Percentiles rank a stretch among this genome's conserved stretches.
Conservation (phyloP, 2,329 filamentous ascomycete species). For the Aspergillus cejpii region DNA sequence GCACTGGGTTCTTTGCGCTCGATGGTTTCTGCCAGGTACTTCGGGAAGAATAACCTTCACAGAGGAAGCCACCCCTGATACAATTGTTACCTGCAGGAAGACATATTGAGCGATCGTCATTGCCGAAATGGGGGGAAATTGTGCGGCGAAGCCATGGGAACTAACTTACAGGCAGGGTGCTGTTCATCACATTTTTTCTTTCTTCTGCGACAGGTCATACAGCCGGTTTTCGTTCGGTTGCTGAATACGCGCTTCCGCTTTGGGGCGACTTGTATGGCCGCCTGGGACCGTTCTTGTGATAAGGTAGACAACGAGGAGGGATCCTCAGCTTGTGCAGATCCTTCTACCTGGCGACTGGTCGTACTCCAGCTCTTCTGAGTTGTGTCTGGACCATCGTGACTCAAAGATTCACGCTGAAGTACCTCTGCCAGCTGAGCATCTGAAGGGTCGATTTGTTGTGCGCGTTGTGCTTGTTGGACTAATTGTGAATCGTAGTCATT, state of each 20-base stretch:
- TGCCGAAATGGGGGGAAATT: conserved; percentile 3
- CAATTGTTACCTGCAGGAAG: conserved; percentile 69
- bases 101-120: conserved; percentile 9
- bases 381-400: conserved; percentile 26
- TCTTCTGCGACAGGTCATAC: conserved; percentile 79
- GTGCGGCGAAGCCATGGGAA: conserved; percentile 2
- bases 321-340: conserved; percentile 31
- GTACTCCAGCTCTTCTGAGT: conserved; percentile 27
- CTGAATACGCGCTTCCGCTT: conserved; percentile 61
- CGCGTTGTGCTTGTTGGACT: conserved; percentile 44
- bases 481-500: conserved; percentile 38
- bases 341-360: conserved; percentile 34
- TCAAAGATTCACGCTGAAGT: conserved; percentile 46
- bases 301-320: conserved; percentile 30
- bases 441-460: conserved; percentile 40
- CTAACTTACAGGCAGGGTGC: conserved; percentile 75
- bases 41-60: conserved; percentile 80
- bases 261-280: conserved; percentile 36
- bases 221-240: conserved; percentile 92
- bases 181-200: conserved; percentile 98
- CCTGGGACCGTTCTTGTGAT: conserved; percentile 28
- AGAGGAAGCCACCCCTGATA: conserved; percentile 79
- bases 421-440: conserved; percentile 49
- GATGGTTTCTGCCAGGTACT: conserved; percentile 72
- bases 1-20: conserved; percentile 60